Evolutionary conservation across 257 asterid species (phyloP).

Genomic region (Solanum bukasovii): DNA sequence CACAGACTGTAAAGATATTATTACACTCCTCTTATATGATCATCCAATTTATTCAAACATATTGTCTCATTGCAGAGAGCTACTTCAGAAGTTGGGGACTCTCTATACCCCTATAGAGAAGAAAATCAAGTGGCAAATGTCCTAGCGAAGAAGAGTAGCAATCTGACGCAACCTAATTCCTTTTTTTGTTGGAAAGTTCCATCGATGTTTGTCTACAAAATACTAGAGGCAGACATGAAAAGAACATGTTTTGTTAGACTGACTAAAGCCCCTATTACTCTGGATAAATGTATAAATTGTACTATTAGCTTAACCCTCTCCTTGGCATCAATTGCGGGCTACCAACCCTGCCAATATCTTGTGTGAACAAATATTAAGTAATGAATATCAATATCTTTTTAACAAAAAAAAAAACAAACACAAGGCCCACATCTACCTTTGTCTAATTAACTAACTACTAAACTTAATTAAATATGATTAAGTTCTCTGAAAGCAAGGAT

Average conservation of each 20-base stretch:
- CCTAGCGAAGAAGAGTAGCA: background rate
- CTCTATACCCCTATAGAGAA: background rate
- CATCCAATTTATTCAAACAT: background rate
- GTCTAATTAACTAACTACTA: no score
- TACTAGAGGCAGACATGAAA: no score
- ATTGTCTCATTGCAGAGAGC: background rate
- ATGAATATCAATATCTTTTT: no score
- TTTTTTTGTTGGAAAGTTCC: no score
- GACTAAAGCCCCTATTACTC: no score
- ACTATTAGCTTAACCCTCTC: background rate
- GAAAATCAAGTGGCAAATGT: background rate
- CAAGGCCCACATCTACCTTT: background rate
- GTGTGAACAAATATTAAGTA: background rate
- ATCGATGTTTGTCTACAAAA: no score
- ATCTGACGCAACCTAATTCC: background rate
- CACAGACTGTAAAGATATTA: no score
- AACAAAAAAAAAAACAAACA: no score
- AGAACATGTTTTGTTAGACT: no score
- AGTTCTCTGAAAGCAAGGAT: background rate
- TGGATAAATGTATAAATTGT: no score
- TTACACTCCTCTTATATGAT: background rate
- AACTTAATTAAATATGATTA: background rate
- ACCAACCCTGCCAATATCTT: background rate
- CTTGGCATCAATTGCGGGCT: background rate
- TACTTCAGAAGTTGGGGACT: background rate